Base-by-base conservation (phyloP, 176 grass and related monocot species). In the Zoysia japonica region DNA sequence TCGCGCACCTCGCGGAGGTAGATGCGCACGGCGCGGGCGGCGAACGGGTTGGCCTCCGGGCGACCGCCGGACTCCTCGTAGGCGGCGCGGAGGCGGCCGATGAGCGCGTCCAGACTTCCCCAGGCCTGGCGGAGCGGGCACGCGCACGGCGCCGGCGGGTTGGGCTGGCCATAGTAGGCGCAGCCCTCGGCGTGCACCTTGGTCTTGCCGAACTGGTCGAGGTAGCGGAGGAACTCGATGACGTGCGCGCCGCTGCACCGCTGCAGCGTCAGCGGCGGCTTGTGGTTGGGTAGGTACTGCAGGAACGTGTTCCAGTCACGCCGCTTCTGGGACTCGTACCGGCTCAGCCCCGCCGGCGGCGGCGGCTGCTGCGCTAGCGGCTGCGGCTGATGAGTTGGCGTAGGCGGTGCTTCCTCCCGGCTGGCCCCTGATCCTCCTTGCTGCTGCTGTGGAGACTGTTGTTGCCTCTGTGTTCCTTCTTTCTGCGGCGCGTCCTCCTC, bases 201-300 rank as follows among this genome's bases (percentile, higher is more conserved):
- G 50, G 94, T 97, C 84, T 97, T 97, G 28, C 94, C 94, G 71
- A 97, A 97, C 80, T 97, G 94, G 85, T 97, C 94, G n/a, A 97
- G 89, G 60, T 97, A 97, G 19, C 91, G 84, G 36, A 97, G 91
- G 85, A 97, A 97, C 75, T 93, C 94, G 36, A 97, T 80, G 37
- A 97, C 94, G 36, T 64, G 61, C 61, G 61, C 61, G 28, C 36
- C 61, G 35, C 36, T 64, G 61, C 61, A 64, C 61, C 36, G 61
- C 10, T 10, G 1, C 35, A 64, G 61, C 61, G 35, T 28, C 11
- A 64, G 61, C 36, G 61, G 61, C 35, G 61, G 94, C 80, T 88
- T 92, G 85, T 94, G 94, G 77, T 94, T 94, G n/a, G 64, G 55
- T 71, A 97, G 85, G 79, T 94, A 97, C 74, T 97, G 89, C 28